Percentiles rank a stretch among this genome's conserved stretches.
Evolutionary conservation across 192 early-diverging fungal species (phyloP).

Genomic region (Piromyces sp.): DNA sequence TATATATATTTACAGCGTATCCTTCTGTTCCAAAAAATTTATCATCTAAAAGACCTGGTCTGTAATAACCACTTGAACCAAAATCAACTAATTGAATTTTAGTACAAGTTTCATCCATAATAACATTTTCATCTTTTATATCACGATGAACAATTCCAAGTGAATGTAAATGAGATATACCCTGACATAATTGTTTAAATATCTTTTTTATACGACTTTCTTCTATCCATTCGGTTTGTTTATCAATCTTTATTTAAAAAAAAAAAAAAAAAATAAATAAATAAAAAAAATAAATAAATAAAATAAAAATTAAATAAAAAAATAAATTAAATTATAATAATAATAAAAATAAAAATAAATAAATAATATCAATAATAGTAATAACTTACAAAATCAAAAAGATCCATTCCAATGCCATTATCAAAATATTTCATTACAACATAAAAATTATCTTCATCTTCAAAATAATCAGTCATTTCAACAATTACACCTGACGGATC

Average conservation of each 20-base stretch:
- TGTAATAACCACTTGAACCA: background rate
- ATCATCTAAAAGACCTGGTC: background rate
- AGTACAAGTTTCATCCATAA: background rate
- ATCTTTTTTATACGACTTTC: background rate
- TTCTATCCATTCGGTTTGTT: background rate
- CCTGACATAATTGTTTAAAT: background rate
- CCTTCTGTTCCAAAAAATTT: background rate
- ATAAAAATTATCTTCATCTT: background rate
- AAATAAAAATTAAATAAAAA: too few relatives aligned
- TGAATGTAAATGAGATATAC: background rate
- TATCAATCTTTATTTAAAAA: background rate
- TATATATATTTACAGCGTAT: background rate
- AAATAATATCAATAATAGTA: too few relatives aligned
- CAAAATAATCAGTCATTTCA: background rate
- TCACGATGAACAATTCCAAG: background rate
- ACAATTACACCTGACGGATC: background rate
- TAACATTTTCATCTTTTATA: background rate
- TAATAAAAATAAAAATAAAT: too few relatives aligned
- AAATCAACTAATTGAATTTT: background rate
- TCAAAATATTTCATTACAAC: background rate
- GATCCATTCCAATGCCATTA: background rate
- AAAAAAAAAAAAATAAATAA: too few relatives aligned
- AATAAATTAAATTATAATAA: too few relatives aligned
- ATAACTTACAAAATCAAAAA: background rate
- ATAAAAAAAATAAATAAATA: too few relatives aligned